Evolutionary conservation across 352 stramenopile genomes (phyloP).

Genomic region (Globisporangium heterothallicum): DNA sequence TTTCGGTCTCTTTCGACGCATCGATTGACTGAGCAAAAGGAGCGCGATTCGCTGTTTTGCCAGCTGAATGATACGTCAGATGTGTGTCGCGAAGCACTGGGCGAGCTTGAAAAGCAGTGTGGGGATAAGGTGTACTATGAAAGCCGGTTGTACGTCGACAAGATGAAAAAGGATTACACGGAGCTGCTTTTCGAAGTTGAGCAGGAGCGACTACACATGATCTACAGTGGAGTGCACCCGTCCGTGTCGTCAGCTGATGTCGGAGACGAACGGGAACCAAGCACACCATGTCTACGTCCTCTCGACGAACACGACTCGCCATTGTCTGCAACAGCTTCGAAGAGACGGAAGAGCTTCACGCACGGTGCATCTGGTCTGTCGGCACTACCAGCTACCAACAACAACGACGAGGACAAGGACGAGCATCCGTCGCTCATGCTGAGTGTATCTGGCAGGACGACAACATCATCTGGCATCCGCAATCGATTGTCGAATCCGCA

Average conservation of each 20-base stretch:
- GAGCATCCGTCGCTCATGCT: constrained; percentile 8
- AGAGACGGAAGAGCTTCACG: constrained; percentile 1
- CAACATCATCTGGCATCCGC: constrained; percentile 6
- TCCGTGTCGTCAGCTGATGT: background rate
- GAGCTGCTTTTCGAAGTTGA: constrained; percentile 70
- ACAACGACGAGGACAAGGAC: constrained; percentile 4
- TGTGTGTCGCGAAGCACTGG: constrained; percentile 37
- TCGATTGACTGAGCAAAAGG: constrained; percentile 52
- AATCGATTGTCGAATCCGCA: constrained; percentile 29
- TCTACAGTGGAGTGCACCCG: constrained; percentile 35
- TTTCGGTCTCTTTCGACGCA: constrained; percentile 67
- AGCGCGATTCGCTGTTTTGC: constrained; percentile 54
- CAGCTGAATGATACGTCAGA: constrained; percentile 47
- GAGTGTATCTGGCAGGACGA: constrained; percentile 6
- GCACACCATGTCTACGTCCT: background rate
- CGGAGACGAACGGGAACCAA: constrained; percentile 7
- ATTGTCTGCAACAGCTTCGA: background rate
- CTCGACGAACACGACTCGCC: no score
- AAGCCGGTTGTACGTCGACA: constrained; percentile 45
- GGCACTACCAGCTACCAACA: background rate
- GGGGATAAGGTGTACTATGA: constrained; percentile 37
- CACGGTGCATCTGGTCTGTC: background rate
- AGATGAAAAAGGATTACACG: constrained; percentile 78
- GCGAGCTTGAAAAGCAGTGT: constrained; percentile 39
- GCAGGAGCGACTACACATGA: constrained; percentile 55